phyloP scores from a whole-genome alignment of 1,284 basidiomycete species.

The Apiotrichum brassicae region DNA sequence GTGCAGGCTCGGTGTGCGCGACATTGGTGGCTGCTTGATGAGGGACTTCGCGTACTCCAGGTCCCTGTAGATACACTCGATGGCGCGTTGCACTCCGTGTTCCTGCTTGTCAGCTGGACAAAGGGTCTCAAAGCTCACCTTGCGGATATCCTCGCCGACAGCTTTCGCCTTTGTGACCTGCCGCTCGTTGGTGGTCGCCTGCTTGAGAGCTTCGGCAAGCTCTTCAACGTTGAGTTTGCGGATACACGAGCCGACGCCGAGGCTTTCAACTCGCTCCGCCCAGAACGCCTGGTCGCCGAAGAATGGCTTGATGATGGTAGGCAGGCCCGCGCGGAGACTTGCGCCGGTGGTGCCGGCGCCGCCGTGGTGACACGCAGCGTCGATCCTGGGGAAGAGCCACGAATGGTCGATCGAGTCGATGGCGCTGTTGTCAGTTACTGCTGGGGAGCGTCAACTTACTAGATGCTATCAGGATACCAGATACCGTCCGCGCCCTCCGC shows the following conservation, averaged over 20 bases:
- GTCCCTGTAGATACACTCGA: slow-evolving; percentile 87
- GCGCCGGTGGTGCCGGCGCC: slow-evolving; percentile 95
- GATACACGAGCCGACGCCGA: slow-evolving; percentile 80
- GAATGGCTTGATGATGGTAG: slow-evolving; percentile 94
- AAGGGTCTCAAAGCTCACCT: slow-evolving; percentile 51
- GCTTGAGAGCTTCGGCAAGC: slow-evolving; percentile 67
- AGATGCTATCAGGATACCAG: slow-evolving; percentile 68
- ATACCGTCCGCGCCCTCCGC: slow-evolving; percentile 35
- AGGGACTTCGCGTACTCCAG: slow-evolving; percentile 78
- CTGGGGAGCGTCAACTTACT: slow-evolving; percentile 18
- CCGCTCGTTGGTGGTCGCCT: slow-evolving; percentile 78
- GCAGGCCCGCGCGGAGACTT: slow-evolving; percentile 61
- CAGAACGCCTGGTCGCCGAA: slow-evolving; percentile 98
- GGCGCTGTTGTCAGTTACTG: slow-evolving; percentile 33
- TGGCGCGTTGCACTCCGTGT: slow-evolving; percentile 77
- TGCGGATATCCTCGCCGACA: slow-evolving; percentile 76
- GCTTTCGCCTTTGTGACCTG: slow-evolving; percentile 77
- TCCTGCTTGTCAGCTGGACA: slow-evolving; percentile 54
- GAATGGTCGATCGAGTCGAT: slow-evolving; percentile 90
- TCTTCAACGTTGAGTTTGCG: slow-evolving; percentile 73
- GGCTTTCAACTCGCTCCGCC: slow-evolving; percentile 86
- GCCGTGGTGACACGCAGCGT: slow-evolving; percentile 95
- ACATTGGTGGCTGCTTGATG: slow-evolving; percentile 54
- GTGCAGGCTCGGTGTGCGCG: background rate
- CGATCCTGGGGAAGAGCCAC: slow-evolving; percentile 90